Evolutionary conservation across 1,284 basidiomycete genomes (phyloP).

Genomic region (Ceratobasidium sp.): DNA sequence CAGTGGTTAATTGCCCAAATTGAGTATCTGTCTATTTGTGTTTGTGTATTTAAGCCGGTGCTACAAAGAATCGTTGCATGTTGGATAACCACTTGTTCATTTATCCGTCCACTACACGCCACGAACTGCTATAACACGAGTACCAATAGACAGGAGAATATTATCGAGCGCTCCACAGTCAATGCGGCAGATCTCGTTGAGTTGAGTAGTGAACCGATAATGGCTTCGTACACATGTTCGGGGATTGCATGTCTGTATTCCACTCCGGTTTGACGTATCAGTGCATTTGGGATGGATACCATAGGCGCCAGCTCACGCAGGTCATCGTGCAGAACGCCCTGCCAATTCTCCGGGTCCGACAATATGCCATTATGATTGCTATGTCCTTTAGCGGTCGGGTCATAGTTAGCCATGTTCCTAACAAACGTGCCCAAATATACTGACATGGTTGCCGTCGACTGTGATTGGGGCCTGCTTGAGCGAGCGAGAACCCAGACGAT

Average conservation of each 20-base stretch:
- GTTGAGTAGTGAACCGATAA: conserved; percentile 10
- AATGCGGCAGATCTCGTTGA: conserved; percentile 19
- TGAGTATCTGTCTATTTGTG: too few relatives aligned
- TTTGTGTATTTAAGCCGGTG: too few relatives aligned
- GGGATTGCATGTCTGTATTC: not conserved
- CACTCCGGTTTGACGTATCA: conserved; percentile 13
- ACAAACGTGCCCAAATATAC: not conserved
- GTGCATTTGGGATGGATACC: conserved; percentile 8
- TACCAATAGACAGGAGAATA: not conserved
- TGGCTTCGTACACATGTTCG: conserved; percentile 17
- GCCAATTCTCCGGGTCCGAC: too few relatives aligned
- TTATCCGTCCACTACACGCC: too few relatives aligned
- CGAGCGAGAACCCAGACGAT: conserved; percentile 18
- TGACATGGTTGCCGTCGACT: not conserved
- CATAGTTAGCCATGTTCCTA: not conserved
- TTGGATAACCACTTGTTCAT: too few relatives aligned
- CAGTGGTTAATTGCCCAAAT: too few relatives aligned
- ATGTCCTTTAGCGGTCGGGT: too few relatives aligned
- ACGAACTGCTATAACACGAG: not conserved
- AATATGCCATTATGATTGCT: too few relatives aligned
- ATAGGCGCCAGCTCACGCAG: not conserved
- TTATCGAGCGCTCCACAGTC: not conserved
- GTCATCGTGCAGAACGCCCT: not conserved
- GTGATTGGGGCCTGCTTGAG: not conserved
- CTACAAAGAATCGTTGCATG: too few relatives aligned